Conservation (phyloP, 257 asterid species). For the Solanum microdontum region DNA sequence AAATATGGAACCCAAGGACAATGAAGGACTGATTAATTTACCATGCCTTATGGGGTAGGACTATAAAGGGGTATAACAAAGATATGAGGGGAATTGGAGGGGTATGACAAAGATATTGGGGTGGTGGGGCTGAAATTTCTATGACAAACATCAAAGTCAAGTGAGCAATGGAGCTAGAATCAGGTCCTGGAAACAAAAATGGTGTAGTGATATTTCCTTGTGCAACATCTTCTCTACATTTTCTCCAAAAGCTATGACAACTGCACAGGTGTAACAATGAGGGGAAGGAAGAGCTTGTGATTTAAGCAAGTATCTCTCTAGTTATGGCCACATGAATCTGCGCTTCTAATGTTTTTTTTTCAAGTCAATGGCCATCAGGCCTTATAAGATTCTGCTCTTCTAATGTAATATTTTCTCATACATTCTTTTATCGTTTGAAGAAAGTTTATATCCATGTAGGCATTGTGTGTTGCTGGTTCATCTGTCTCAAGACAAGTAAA, state of each 20-base stretch:
- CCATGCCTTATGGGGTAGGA: background rate
- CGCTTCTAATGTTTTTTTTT: background rate
- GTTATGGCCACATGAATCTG: background rate
- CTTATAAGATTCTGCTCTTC: background rate
- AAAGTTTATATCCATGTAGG: constrained; percentile 30
- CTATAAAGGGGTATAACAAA: background rate
- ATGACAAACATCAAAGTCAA: background rate
- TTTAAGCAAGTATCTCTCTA: background rate
- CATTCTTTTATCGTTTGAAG: background rate
- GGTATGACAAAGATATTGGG: background rate
- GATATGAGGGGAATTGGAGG: background rate
- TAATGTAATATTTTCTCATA: background rate
- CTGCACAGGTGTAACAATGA: background rate
- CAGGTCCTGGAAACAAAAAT: background rate
- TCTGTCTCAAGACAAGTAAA: constrained; percentile 54
- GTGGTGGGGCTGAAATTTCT: background rate
- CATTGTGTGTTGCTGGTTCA: constrained; percentile 65
- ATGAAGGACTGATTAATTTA: background rate
- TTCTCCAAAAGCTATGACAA: background rate
- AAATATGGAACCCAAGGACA: background rate
- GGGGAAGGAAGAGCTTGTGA: background rate
- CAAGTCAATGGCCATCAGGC: background rate
- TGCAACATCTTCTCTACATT: background rate
- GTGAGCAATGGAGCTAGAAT: background rate
- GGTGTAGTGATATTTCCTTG: background rate